Evolutionary conservation across 805 yeast genomes (phyloP).

Genomic region (Candida oleophila): DNA sequence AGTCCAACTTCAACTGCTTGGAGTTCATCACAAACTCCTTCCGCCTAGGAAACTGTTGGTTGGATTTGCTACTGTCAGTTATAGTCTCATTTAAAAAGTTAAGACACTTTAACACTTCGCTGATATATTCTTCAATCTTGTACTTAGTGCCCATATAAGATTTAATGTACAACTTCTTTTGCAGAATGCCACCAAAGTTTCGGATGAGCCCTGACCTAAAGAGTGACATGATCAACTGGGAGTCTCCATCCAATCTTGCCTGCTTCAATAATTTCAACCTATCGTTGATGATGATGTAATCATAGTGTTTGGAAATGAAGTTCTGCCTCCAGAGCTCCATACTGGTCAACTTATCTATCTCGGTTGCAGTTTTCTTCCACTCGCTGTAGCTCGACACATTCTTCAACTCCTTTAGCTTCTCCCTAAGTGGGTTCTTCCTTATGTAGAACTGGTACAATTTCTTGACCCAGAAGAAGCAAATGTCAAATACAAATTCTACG

Average conservation of each 20-base stretch:
- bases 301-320: slow-evolving; percentile 77
- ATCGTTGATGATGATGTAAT: slow-evolving; percentile 77
- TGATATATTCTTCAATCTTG: slow-evolving; percentile 81
- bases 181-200: slow-evolving; percentile 89
- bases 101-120: slow-evolving; percentile 70
- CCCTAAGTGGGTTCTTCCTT: slow-evolving; percentile 44
- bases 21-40: slow-evolving; percentile 40
- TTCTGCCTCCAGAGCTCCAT: slow-evolving; percentile 72
- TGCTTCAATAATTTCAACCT: slow-evolving; percentile 60
- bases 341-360: slow-evolving; percentile 48
- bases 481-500: slow-evolving; percentile 43
- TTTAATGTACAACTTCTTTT: slow-evolving; percentile 72
- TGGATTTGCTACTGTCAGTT: slow-evolving; percentile 13
- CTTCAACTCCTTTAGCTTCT: slow-evolving; percentile 48
- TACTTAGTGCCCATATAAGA: slow-evolving; percentile 87
- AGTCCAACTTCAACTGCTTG: slow-evolving; percentile 63
- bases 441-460: slow-evolving; percentile 33
- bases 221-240: slow-evolving; percentile 57
- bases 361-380: slow-evolving; percentile 58
- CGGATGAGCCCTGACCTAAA: slow-evolving; percentile 82
- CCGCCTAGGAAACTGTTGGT: slow-evolving; percentile 5
- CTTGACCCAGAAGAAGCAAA: slow-evolving; percentile 47
- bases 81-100: slow-evolving; percentile 52
- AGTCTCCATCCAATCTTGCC: slow-evolving; percentile 61
- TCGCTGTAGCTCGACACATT: slow-evolving; percentile 61